Base-by-base conservation (phyloP, 2,329 filamentous ascomycete species). In the Fusarium albidum region DNA sequence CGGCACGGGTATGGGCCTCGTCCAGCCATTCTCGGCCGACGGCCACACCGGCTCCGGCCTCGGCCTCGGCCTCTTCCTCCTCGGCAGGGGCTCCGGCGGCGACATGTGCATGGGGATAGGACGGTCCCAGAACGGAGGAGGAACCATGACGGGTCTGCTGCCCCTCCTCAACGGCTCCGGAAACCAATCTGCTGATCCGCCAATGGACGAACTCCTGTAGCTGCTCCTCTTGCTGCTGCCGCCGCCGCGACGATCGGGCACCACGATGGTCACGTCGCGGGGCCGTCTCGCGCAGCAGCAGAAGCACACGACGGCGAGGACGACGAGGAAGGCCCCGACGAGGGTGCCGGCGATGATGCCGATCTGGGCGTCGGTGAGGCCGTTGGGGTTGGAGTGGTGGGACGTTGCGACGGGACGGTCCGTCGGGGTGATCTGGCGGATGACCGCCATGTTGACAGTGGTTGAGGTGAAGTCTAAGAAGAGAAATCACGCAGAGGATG, bases 271-370 rank as follows among this genome's bases (percentile, higher is more conserved):
- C 21, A 52, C 35, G 6, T 38, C 29, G 17, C 25, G 51, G 8
- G 47, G 53, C 1, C 33, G 50, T 4, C 34, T 52, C 14, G 52
- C 52, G 15, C 69, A 48, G 31, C 53, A 57, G 26, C 65, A 59
- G 64, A 72, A 77, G 41, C 65, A 70, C 45, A 72, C 62, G 32
- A 68, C 49, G 13, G 76, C 21, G 26, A 77, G 46, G 26, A 71
- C 43, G 17, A 77, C 52, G 18, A 73, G 41, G n/a, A 73, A 68
- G n/a, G 72, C 59, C 3, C 70, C 76, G 10, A 75, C 64, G 2
- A 78, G 54, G 28, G 70, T 70, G 25, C 77, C 77, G 3, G 77
- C 61, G 14, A 79, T 74, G 32, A 71, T 76, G 6, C 75, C 77
- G 26, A 79, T 69, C 41, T 77, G 67, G n/a, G 61, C 67, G 21